Base-by-base conservation (phyloP, 1,284 basidiomycete species). In the Pseudozyma sp. region DNA sequence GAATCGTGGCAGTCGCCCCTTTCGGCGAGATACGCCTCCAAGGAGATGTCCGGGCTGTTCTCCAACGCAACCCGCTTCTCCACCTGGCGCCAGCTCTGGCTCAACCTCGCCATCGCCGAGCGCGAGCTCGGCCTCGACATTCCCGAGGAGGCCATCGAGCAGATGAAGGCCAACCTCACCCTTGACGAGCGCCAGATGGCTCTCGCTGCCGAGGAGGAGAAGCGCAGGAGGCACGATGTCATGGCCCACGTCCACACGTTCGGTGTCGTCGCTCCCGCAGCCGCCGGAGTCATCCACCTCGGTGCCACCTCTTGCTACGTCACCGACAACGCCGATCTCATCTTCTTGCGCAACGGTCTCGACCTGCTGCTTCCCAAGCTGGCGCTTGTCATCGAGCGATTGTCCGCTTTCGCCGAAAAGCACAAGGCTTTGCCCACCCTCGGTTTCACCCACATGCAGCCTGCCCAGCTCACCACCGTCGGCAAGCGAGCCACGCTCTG, bases 181-280 rank as follows among this genome's bases (percentile, higher is more conserved):
- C 87, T 99, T 40, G 93, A 94, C 71, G 92, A 90, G 45, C 89
- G 91, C 46, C 97, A 99, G 86, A 97, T 98, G 85, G 91, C 91
- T 75, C 88, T 93, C 56, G 96, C 96, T 3, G 94, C 94, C 0
- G 88, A 89, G 70, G 97, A 99, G 85, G 96, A 99, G 87, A 98
- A 97, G 88, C 95, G 94, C 85, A 87, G 97, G 31, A 89, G 96
- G n/a, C 96, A 99, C 86, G 96, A 98, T 86, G 95, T 98, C 54
- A 99, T 99, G 96, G 96, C 96, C 0, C 96, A 99, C 85, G 96
- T 99, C 43, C 94, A 99, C 86, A 96, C 94, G 9, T 99, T 97
- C 85, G 96, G 96, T 11, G 88, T 88, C 34, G 92, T 97, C 63
- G 94, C 94, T 1, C 97, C 97, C 14, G 92, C 94, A 47, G 96